Base-by-base conservation (phyloP, 2,329 filamentous ascomycete species). In the Phaeosphaeriaceae sp. region DNA sequence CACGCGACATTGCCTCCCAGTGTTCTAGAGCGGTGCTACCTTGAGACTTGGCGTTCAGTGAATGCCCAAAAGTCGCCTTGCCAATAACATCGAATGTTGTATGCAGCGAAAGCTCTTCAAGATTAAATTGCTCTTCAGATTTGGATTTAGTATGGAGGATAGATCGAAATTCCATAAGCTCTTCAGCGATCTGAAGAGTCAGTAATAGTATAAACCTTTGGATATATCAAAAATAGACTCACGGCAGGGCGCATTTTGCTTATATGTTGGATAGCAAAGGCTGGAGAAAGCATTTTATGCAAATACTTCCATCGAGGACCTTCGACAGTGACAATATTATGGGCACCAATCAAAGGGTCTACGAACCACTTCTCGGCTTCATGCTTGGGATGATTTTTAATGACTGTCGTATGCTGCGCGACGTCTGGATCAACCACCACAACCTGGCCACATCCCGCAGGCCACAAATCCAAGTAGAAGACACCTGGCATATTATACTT, bases 391-490 rank as follows among this genome's bases (percentile, higher is more conserved):
- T 70, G 61, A 17, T 64, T 67, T 15, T 66, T 63, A 16, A 58
- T 32, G 11, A 71, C 64, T 1, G 72, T 75, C 40, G 78, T 56
- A 20, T 79, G 62, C 3, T 71, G 58, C 8, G 71, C 63, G 29
- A 75, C 52, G n/a, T 75, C 70, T 5, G 73, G 68, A 43, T 75
- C 69, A 16, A 69, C 66, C 2, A 77, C 66, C 8, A 76, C 60
- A n/a, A 67, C 29, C 11, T 64, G 56, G 13, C 48, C 43, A 5
- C 58, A 61, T 2, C 64, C 67, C 6, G 75, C 33, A 0, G 78
- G 78, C 76, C 77, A 80, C 2, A 75, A 47, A 50, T 80, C 77
- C 4, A 79, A 42, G 50, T 79, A 79, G 58, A 75, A 79, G 20
- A 73, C 52, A 6, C 65, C 58, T 1, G 66, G 66, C 12, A 72